Conservation (phyloP, 306 rosid species). For the Pyrus bretschneideri region DNA sequence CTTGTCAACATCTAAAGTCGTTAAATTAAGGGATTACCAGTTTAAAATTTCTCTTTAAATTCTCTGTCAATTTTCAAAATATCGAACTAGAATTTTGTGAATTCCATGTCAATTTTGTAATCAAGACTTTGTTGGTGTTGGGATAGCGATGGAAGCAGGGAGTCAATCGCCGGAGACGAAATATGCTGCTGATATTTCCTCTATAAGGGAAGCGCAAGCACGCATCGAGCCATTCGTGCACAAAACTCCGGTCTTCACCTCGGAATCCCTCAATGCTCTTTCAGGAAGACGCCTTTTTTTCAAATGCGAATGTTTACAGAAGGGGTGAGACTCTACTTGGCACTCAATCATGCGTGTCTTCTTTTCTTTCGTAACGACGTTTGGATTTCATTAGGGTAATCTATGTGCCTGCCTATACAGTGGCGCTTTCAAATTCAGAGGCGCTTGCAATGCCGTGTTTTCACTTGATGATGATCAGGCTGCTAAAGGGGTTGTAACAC, state of each 20-base stretch:
- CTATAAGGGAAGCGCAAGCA: slow-evolving; percentile 63
- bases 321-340: slow-evolving; percentile 50
- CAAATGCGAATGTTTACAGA: slow-evolving; percentile 85
- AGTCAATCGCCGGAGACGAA: slow-evolving; percentile 32
- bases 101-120: background rate
- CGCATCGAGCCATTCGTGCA: slow-evolving; percentile 52
- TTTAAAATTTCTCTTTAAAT: background rate
- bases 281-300: slow-evolving; percentile 72
- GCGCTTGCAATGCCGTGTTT: slow-evolving; percentile 86
- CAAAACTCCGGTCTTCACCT: slow-evolving; percentile 61
- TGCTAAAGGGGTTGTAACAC: slow-evolving; percentile 82
- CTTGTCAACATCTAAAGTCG: background rate
- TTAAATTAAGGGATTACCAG: background rate
- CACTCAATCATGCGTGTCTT: background rate
- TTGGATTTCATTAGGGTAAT: background rate
- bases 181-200: slow-evolving; percentile 77
- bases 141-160: slow-evolving; percentile 46
- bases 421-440: slow-evolving; percentile 91
- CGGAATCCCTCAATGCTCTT: slow-evolving; percentile 50
- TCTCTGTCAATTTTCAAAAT: background rate
- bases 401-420: slow-evolving; percentile 30
- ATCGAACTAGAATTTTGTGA: too few relatives aligned
- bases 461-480: slow-evolving; percentile 68
- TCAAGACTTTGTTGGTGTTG: background rate
- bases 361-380: background rate